Conservation (phyloP, 352 stramenopile species). For the Globisporangium paroecandrum region DNA sequence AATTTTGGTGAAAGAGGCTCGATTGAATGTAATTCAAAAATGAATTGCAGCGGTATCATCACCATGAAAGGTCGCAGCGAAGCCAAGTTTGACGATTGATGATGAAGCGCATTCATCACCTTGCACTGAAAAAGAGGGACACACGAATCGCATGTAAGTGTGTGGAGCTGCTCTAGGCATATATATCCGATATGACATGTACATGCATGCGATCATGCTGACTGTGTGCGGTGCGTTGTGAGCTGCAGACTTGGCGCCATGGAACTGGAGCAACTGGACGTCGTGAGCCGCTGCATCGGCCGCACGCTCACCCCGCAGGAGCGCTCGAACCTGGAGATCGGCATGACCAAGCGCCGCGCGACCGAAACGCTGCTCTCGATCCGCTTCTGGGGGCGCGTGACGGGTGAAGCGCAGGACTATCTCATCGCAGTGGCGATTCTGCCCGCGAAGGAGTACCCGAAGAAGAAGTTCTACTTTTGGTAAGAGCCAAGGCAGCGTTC, state of each 20-base stretch:
- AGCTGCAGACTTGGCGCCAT: conserved; percentile 22
- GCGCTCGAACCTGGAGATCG: conserved; percentile 72
- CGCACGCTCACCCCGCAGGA: conserved; percentile 71
- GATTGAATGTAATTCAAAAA: neutral
- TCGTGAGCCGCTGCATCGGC: conserved; percentile 64
- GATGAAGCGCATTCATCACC: neutral
- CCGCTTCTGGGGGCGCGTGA: conserved; percentile 70
- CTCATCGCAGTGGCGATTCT: conserved; percentile 59
- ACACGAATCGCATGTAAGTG: neutral
- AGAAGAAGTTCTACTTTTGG: conserved; percentile 88
- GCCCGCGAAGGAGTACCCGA: conserved; percentile 57
- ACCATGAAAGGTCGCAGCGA: neutral
- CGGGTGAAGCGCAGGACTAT: conserved; percentile 66
- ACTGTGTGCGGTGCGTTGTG: neutral
- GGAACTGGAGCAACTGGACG: conserved; percentile 75
- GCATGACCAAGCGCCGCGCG: conserved; percentile 60
- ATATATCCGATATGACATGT: too few relatives aligned
- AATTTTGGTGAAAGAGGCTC: neutral
- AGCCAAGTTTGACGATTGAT: neutral
- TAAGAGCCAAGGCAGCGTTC: conserved; percentile 5
- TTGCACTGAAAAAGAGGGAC: neutral
- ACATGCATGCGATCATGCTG: neutral
- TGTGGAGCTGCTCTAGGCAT: neutral
- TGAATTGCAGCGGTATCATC: neutral
- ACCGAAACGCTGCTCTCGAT: conserved; percentile 62